Conservation (phyloP, 2,329 filamentous ascomycete species). For the Basipetospora chlamydospora region DNA sequence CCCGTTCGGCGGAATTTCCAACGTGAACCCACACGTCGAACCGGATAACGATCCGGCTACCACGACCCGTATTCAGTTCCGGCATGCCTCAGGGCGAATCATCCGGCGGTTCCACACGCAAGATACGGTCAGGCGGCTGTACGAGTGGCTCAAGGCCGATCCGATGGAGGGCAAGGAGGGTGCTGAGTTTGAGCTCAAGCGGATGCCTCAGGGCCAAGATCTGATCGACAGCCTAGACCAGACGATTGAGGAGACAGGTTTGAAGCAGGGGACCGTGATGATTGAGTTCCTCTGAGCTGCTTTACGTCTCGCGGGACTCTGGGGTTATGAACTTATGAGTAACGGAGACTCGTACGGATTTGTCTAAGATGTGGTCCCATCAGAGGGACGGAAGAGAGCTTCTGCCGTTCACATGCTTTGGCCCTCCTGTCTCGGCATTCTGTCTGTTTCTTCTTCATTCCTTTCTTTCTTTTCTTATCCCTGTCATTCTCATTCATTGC, state of each 20-base stretch:
- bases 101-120: slow-evolving; percentile 70
- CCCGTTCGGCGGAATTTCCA: slow-evolving; percentile 57
- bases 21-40: slow-evolving; percentile 60
- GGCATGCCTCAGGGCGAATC: slow-evolving; percentile 68
- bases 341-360: background rate
- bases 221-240: slow-evolving; percentile 60
- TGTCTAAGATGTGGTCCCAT: too few relatives aligned
- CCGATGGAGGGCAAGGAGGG: slow-evolving; percentile 69
- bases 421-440: background rate
- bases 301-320: too few relatives aligned
- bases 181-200: slow-evolving; percentile 73
- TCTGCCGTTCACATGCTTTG: background rate
- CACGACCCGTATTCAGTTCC: slow-evolving; percentile 84
- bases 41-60: slow-evolving; percentile 55
- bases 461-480: too few relatives aligned
- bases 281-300: slow-evolving; percentile 85
- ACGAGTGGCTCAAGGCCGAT: slow-evolving; percentile 90
- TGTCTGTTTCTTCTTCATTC: background rate
- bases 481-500: too few relatives aligned
- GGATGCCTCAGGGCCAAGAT: slow-evolving; percentile 64
- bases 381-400: background rate
- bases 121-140: slow-evolving; percentile 70
- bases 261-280: slow-evolving; percentile 93
- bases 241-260: slow-evolving; percentile 64
- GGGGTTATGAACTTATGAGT: too few relatives aligned